Conservation (phyloP, 768 basidiomycete genomes). For the Serendipita sp. region DNA sequence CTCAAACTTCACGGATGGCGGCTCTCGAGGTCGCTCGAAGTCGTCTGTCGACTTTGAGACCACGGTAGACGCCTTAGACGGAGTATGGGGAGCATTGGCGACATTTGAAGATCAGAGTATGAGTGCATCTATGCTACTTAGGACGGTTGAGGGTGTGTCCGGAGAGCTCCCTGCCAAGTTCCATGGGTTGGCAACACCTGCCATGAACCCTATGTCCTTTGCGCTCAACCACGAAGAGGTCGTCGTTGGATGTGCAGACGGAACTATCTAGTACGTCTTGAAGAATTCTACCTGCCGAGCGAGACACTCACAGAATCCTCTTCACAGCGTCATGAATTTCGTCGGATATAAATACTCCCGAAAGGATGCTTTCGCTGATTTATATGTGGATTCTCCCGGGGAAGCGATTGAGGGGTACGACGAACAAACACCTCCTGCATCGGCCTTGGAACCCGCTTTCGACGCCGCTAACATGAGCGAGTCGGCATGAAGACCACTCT, state of each 20-base stretch:
- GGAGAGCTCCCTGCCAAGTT: constrained; percentile 54
- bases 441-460: neutral
- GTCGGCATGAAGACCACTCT: too few species aligned
- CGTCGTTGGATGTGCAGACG: constrained; percentile 80
- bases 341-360: constrained; percentile 36
- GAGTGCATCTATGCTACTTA: constrained; percentile 19
- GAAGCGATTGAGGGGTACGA: neutral
- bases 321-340: constrained; percentile 39
- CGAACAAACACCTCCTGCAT: neutral
- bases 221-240: constrained; percentile 82
- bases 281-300: neutral
- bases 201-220: constrained; percentile 92
- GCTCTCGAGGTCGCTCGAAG: neutral
- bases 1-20: neutral
- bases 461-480: too few species aligned
- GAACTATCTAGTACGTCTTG: constrained; percentile 68
- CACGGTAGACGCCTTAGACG: constrained; percentile 47
- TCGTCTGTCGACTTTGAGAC: constrained; percentile 33
- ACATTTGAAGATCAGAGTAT: constrained; percentile 7
- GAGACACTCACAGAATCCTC: constrained; percentile 7
- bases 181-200: constrained; percentile 63
- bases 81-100: constrained; percentile 61
- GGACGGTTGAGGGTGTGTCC: constrained; percentile 38
- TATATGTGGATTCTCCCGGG: neutral
- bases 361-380: neutral